A percentile compares a stretch with the other conserved stretches of the same genome.
phyloP scores from a whole-genome alignment of 2,329 filamentous ascomycete genomes.

The Capronia coronata region DNA sequence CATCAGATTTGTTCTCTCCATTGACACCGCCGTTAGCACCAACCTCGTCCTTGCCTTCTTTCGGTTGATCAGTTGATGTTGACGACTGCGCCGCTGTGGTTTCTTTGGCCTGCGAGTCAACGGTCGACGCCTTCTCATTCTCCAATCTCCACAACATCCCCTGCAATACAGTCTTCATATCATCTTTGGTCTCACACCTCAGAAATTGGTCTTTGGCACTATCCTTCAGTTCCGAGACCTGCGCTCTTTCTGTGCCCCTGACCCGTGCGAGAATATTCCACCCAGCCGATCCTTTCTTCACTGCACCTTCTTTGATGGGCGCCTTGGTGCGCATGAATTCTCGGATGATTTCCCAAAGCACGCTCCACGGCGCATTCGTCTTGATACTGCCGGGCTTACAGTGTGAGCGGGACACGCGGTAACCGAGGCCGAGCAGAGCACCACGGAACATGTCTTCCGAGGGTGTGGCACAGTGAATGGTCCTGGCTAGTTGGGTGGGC shows the following conservation, averaged over 20 bases:
- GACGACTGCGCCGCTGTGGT: slow-evolving; percentile 3
- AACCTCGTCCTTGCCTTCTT: too few species aligned
- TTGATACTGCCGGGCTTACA: slow-evolving; percentile 85
- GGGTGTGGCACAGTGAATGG: slow-evolving; percentile 72
- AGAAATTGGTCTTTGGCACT: slow-evolving; percentile 34
- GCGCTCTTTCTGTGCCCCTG: slow-evolving; percentile 28
- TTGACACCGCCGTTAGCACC: slow-evolving; percentile 19
- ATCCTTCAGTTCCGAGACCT: slow-evolving; percentile 35
- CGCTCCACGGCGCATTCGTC: slow-evolving; percentile 83
- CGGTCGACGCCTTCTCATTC: slow-evolving; percentile 13
- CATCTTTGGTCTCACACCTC: slow-evolving; percentile 34
- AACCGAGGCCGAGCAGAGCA: slow-evolving; percentile 73
- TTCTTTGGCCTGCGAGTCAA: slow-evolving; percentile 16
- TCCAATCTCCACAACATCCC: slow-evolving; percentile 39
- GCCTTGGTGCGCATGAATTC: slow-evolving; percentile 81
- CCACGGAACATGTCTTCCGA: slow-evolving; percentile 73
- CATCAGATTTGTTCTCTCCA: slow-evolving; percentile 11
- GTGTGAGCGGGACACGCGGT: slow-evolving; percentile 76
- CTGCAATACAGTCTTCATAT: slow-evolving; percentile 40
- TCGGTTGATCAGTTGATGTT: too few species aligned
- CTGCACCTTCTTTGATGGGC: slow-evolving; percentile 65
- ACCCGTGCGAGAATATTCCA: slow-evolving; percentile 57
- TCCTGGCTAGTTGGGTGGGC: slow-evolving; percentile 65
- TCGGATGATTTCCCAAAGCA: slow-evolving; percentile 87
- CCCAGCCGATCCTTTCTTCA: slow-evolving; percentile 65